These are phyloP conservation scores for Fraxinus baroniana DNA, from an alignment of 305 asterid species.

Conservation along the genomic window DNA sequence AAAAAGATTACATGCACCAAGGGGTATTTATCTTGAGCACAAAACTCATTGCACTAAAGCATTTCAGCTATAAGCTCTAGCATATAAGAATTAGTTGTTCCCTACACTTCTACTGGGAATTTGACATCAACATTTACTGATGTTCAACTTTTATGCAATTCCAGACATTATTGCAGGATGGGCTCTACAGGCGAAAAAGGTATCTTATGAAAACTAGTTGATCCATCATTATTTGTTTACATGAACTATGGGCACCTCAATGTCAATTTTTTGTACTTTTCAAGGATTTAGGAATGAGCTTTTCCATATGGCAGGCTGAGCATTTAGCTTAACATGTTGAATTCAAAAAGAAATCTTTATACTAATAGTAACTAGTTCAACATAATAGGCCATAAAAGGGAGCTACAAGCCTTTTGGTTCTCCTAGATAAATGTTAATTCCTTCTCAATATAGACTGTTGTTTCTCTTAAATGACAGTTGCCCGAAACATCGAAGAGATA, in stretches of 20 bases:
- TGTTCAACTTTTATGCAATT: conserved; percentile 30
- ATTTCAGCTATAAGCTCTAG: conserved; percentile 17
- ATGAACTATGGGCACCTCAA: not conserved
- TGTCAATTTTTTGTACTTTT: not conserved
- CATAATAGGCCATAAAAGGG: not conserved
- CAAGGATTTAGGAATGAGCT: not conserved
- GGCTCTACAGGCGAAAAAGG: conserved; percentile 77
- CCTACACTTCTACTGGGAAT: conserved; percentile 12
- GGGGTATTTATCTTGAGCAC: conserved; percentile 54
- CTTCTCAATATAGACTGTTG: conserved; percentile 1
- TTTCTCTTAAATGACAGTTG: conserved; percentile 2
- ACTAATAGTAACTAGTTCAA: not conserved
- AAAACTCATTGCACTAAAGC: conserved; percentile 15
- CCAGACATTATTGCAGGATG: conserved; percentile 93
- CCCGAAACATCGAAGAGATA: not conserved
- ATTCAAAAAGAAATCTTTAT: not conserved
- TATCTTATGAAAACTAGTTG: conserved; percentile 25
- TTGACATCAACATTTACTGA: conserved; percentile 28
- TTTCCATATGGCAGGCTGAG: not conserved
- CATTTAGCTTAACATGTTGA: not conserved
- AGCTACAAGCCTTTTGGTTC: not conserved
- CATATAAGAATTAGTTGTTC: conserved; percentile 16
- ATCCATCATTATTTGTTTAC: conserved; percentile 8
- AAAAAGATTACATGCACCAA: conserved; percentile 53
- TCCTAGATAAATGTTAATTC: not conserved